phyloP scores from a whole-genome alignment of 2,329 filamentous ascomycete genomes.

The Raffaelea deltoideospora region DNA sequence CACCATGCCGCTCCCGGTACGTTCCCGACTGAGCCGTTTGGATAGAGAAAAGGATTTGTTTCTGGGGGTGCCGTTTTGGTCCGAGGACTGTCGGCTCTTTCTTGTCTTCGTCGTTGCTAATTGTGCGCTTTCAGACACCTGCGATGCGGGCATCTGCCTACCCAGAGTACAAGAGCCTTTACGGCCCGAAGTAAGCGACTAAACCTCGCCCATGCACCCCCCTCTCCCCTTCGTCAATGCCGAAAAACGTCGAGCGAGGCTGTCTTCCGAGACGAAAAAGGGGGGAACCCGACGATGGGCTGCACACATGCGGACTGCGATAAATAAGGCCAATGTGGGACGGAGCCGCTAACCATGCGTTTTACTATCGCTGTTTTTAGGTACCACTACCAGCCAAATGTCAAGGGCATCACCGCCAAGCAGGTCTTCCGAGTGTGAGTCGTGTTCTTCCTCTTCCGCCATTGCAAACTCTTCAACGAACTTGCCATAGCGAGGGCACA shows the following conservation, averaged over 20 bases:
- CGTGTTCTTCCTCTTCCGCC: neutral
- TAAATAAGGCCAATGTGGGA: neutral
- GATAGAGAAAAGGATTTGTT: too few relatives aligned
- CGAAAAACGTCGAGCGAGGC: too few relatives aligned
- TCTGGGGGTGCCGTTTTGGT: neutral
- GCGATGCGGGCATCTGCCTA: conserved; percentile 21
- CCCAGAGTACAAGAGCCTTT: conserved; percentile 42
- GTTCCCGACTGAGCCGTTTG: conserved; percentile 7
- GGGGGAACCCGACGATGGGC: too few relatives aligned
- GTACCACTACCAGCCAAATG: conserved; percentile 42
- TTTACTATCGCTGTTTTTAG: conserved; percentile 23
- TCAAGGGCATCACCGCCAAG: conserved; percentile 32
- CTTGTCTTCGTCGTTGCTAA: neutral
- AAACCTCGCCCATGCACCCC: neutral
- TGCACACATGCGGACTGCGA: too few relatives aligned
- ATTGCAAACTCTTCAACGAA: too few relatives aligned
- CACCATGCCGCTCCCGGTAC: conserved; percentile 17
- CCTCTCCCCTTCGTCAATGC: neutral
- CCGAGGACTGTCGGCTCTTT: neutral
- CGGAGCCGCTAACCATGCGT: neutral
- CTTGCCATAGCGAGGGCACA: too few relatives aligned
- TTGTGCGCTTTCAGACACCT: conserved; percentile 24
- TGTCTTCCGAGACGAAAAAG: too few relatives aligned
- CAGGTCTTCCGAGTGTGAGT: conserved; percentile 17
- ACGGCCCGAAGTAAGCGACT: conserved; percentile 51